Base-by-base conservation (phyloP, 768 basidiomycete species). In the Rhizopogon vinicolor region DNA sequence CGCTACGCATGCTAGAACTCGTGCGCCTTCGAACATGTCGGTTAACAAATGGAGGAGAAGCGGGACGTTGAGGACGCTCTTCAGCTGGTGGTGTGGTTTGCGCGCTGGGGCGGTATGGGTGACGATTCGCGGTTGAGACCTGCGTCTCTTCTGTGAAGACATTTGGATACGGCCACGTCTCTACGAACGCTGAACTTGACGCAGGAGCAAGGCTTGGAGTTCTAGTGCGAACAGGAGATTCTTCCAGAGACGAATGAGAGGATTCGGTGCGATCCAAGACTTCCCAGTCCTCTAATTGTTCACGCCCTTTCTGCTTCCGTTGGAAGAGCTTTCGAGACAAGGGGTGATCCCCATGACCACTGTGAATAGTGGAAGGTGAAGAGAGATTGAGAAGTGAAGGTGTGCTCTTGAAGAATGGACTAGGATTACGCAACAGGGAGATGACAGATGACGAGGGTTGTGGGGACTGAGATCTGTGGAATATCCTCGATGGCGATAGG, bases 361-460 rank as follows among this genome's bases (percentile, higher is more conserved):
- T 18, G 10, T 52, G 54, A 52, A 29, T 51, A 7, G 66, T 62
- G 22, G 70, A 68, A 3, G 68, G 66, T 1, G 69, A 68, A 28
- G 54, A 55, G n/a, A 66, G 25, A 37, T 66, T 70, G 28, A 66
- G 59, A 1, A 69, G 44, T 46, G 69, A 70, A 2, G 69, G 65
- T 8, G 69, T 67, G 25, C 70, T 70, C 66, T 70, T 70, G 28
- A 70, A 70, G 46, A 70, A 68, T 7, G 69, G 70, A 50, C 60
- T 72, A 31, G 68, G 70, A 31, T 72, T 72, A 13, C 69, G 70
- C 22, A 70, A 58, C 35, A 70, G 52, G 43, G 69, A 70, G 43
- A 70, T 68, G 19, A 70, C 68, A 0, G 68, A 70, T n/a, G 70
- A 63, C 5, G 70, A 70, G 3, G 70, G 68, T 25, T 72, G 68